Evolutionary conservation across 148 eudicot genomes (phyloP), one percentile per base, ranked within the genome.

Genomic region (Camellia japonica): DNA sequence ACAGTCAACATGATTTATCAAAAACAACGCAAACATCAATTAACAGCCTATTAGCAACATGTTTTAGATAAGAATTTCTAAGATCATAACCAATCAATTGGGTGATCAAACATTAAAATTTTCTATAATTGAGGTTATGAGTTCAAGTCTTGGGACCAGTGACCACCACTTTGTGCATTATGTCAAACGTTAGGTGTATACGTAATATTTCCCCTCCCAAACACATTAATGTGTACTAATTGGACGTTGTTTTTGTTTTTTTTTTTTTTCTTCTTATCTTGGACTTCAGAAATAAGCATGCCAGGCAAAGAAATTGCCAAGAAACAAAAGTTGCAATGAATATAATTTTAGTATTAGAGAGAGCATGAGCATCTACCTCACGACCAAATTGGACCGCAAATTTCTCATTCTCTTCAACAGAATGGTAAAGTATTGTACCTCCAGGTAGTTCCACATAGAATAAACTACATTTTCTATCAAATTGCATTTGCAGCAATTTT

Each of bases 381-480:
- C 99, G 97, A 38, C 97, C 99, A 81, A 95, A 95, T 79, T 95
- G 99, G 82, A 75, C 87, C 64, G 98, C 93, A 64, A 95, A 95
- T 79, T 88, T 87, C 81, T 92, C 92, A 82, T 89, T 88, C 82
- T 92, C 97, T 73, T 88, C 94, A 16, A 95, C 84, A 74, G 88
- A 64, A 85, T 91, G 97, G 60, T 82, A 88, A 72, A 95, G 71
- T 76, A 91, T 86, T 13, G 88, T 89, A 66, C 92, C 94, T 71
- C 91, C 97, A 80, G 94, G 97, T 67, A 95, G 87, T 84, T 95
- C 96, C 81, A 87, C 98, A 75, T 93, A 95, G 83, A 95, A 95
- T 82, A 91, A 86, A 80, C 97, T 91, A 79, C 79, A 88, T 71
- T 84, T 82, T 71, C 88, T 83, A 58, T 93, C 90, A 74, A 84